phyloP scores from a whole-genome alignment of 2,329 filamentous ascomycete species.

The Tympanopsis confertula region DNA sequence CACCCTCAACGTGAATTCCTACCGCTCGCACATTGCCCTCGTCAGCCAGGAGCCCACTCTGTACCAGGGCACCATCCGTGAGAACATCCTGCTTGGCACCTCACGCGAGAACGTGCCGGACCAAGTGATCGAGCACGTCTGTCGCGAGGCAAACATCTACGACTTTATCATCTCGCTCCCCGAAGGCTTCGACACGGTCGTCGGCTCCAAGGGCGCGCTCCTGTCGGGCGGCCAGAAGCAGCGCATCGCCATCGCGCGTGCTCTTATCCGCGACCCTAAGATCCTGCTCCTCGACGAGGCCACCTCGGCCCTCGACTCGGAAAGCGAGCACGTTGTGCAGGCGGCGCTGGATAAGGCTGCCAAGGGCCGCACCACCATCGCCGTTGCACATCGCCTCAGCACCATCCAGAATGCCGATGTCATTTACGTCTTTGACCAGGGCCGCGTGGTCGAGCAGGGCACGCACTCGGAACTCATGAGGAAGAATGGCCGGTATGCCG shows the following conservation, averaged over 20 bases:
- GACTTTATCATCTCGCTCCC: constrained; percentile 35
- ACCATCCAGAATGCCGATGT: constrained; percentile 40
- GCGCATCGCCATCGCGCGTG: constrained; percentile 35
- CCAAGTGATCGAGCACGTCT: not conserved
- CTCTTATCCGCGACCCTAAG: constrained; percentile 31
- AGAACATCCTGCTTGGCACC: constrained; percentile 29
- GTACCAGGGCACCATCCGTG: constrained; percentile 31
- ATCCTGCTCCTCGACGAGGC: constrained; percentile 43
- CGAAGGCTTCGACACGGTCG: constrained; percentile 28
- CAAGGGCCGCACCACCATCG: constrained; percentile 29
- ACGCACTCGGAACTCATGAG: constrained; percentile 35
- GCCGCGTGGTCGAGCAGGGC: constrained; percentile 36
- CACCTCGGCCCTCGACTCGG: constrained; percentile 37
- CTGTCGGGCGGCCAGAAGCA: constrained; percentile 40
- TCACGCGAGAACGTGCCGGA: constrained; percentile 9
- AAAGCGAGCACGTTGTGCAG: constrained; percentile 38
- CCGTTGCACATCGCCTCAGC: constrained; percentile 40
- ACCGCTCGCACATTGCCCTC: constrained; percentile 27
- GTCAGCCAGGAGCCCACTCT: constrained; percentile 37
- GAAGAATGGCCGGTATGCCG: constrained; percentile 19
- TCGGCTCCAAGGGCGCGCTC: constrained; percentile 28
- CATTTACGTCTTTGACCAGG: constrained; percentile 44
- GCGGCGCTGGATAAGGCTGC: constrained; percentile 28
- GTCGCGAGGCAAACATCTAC: constrained; percentile 11
- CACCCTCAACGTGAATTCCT: constrained; percentile 21